Conservation (phyloP, 345 rosid genomes). For the Anacardium occidentale region DNA sequence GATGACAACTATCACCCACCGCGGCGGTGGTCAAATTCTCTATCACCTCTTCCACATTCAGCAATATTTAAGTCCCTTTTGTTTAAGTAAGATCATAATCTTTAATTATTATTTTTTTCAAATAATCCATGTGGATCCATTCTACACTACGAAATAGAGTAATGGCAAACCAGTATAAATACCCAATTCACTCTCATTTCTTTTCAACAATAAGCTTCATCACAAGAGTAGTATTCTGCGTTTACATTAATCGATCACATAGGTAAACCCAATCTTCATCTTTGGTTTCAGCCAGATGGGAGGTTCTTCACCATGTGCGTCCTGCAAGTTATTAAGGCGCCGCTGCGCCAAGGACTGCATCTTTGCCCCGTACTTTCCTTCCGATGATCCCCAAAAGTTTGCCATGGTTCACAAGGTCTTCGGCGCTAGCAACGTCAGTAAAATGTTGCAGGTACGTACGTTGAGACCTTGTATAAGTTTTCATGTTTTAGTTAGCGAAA, state of each 20-base stretch:
- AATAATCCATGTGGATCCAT: constrained; percentile 33
- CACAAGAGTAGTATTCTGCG: too few species aligned
- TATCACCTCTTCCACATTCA: neutral
- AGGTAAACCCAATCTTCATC: too few species aligned
- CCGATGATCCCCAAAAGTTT: constrained; percentile 80
- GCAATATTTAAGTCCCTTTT: neutral
- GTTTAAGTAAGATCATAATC: neutral
- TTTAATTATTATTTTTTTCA: neutral
- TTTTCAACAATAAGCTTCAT: constrained; percentile 35
- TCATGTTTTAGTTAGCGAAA: too few species aligned
- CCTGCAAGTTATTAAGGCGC: constrained; percentile 75
- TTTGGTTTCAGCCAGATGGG: constrained; percentile 28
- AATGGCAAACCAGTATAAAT: constrained; percentile 44
- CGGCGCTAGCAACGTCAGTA: constrained; percentile 86
- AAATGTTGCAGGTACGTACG: constrained; percentile 79
- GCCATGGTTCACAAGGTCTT: constrained; percentile 85
- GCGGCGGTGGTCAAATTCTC: constrained; percentile 50
- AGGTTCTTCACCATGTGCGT: constrained; percentile 80
- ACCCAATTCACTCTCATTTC: constrained; percentile 27
- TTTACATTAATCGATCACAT: too few species aligned
- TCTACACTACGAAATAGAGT: constrained; percentile 9
- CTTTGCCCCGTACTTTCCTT: constrained; percentile 87
- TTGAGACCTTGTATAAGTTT: too few species aligned
- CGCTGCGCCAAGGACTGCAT: constrained; percentile 82
- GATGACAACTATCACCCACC: constrained; percentile 72